Conservation (phyloP, 106 monocot genomes). For the Acorus calamus region DNA sequence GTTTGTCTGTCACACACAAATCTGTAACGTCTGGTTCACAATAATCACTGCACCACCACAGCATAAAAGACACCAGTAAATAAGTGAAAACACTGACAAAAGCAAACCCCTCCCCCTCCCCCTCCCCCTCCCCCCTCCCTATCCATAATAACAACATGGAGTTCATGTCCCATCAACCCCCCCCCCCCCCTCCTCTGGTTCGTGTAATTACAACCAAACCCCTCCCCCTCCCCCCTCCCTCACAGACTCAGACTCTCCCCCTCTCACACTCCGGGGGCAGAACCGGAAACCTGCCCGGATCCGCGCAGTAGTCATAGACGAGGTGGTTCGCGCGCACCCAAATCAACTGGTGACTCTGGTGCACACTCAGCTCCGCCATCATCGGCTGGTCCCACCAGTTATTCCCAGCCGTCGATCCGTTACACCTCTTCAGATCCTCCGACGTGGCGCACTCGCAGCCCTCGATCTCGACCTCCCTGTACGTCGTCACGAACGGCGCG, state of each 20-base stretch:
- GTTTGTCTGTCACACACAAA: no score
- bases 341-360: constrained; percentile 80
- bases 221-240: no score
- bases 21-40: no score
- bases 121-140: no score
- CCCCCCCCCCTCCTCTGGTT: no score
- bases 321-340: constrained; percentile 81
- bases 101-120: no score
- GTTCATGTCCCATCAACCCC: no score
- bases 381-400: constrained; percentile 68
- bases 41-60: no score
- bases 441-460: constrained; percentile 22
- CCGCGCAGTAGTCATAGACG: constrained; percentile 76
- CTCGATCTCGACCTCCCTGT: constrained; percentile 42
- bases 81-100: no score
- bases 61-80: no score
- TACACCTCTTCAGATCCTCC: constrained; percentile 36
- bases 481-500: constrained; percentile 67
- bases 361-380: constrained; percentile 71
- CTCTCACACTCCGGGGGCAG: constrained; percentile 47
- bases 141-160: no score
- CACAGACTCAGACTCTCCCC: constrained; percentile 1
- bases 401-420: constrained; percentile 34
- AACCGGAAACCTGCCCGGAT: constrained; percentile 38
- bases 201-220: no score